phyloP scores from a whole-genome alignment of 129 eudicot genomes.

The Flaveria bidentis region DNA sequence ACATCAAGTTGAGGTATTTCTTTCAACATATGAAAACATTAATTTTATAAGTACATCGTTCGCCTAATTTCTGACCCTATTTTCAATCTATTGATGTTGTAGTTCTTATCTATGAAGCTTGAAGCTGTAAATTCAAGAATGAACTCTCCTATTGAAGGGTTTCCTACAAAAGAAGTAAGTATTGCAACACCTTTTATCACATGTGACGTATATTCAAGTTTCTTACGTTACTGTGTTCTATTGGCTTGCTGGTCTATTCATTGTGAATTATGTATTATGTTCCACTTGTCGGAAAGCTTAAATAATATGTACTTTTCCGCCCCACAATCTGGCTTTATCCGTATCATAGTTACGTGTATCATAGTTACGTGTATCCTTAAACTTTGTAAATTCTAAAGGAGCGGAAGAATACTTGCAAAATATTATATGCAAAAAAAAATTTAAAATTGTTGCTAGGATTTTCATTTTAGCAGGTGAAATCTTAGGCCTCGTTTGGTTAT shows the following conservation, averaged over 20 bases:
- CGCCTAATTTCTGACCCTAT: not conserved
- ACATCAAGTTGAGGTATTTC: conserved; percentile 87
- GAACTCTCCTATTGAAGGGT: conserved; percentile 58
- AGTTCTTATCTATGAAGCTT: conserved; percentile 97
- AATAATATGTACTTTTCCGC: conserved; percentile 17
- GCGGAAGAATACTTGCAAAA: not conserved
- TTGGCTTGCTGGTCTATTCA: conserved; percentile 17
- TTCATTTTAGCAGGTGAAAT: not conserved
- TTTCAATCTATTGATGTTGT: conserved; percentile 26
- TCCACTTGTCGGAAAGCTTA: conserved; percentile 13
- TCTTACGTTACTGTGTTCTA: conserved; percentile 17
- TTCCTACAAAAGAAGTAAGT: conserved; percentile 78
- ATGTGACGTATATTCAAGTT: conserved; percentile 10
- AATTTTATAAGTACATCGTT: conserved; percentile 6
- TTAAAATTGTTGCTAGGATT: not conserved
- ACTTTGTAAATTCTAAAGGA: not conserved
- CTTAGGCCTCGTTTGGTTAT: conserved; percentile 3
- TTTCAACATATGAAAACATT: conserved; percentile 14
- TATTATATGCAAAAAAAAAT: not conserved
- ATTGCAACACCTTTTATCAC: conserved; percentile 21
- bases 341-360: conserved; percentile 11
- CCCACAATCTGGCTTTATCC: not conserved
- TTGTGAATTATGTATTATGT: conserved; percentile 12
- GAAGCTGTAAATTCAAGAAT: conserved; percentile 89
- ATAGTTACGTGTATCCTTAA: conserved; percentile 13